These are phyloP conservation scores for Mikania micrantha DNA, from an alignment of 129 eudicot genomes.

Conservation along the genomic window DNA sequence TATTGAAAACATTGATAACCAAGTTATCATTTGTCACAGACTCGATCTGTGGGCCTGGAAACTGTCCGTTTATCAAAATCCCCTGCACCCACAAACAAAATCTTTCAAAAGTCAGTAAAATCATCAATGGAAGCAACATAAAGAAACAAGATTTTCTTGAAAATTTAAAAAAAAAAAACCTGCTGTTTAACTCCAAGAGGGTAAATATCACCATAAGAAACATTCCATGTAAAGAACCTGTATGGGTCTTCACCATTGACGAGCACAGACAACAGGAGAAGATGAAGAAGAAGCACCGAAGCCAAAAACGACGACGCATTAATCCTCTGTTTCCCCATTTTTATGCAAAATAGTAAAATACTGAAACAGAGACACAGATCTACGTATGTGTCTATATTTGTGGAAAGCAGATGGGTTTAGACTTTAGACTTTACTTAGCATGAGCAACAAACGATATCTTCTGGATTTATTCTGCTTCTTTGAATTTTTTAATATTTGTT, in stretches of 20 bases:
- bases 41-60: constrained; percentile 63
- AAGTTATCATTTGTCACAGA: constrained; percentile 59
- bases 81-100: constrained; percentile 38
- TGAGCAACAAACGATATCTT: constrained; percentile 27
- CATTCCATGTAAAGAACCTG: constrained; percentile 57
- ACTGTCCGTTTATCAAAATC: constrained; percentile 60
- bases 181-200: constrained; percentile 67
- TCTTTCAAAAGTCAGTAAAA: not conserved
- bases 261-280: constrained; percentile 6
- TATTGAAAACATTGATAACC: constrained; percentile 54
- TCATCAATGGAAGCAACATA: not conserved
- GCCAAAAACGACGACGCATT: constrained; percentile 23
- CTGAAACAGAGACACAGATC: constrained; percentile 6
- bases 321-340: constrained; percentile 12
- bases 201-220: constrained; percentile 56
- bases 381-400: constrained; percentile 7
- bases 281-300: constrained; percentile 19
- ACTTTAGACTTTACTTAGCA: constrained; percentile 30
- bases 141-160: not conserved
- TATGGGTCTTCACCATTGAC: constrained; percentile 56
- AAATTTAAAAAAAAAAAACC: constrained; percentile 19
- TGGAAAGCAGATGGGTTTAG: not conserved
- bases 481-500: not conserved
- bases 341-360: not conserved
- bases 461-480: constrained; percentile 19